Conservation (phyloP, 2,329 filamentous ascomycete genomes). For the Colletotrichum camelliae region DNA sequence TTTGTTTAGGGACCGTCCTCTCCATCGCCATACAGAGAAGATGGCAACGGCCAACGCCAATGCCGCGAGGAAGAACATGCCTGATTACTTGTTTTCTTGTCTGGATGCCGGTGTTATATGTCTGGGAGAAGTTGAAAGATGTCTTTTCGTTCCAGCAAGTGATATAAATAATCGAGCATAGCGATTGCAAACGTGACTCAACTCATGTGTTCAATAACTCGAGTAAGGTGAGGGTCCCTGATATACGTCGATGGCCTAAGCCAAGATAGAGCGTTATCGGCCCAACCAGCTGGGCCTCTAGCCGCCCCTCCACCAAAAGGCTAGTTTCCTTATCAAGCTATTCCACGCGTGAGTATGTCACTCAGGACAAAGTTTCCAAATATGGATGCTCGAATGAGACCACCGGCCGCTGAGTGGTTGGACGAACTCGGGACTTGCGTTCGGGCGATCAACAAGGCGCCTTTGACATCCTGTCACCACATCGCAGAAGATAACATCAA, state of each 20-base stretch:
- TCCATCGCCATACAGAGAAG: background rate
- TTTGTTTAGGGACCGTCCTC: background rate
- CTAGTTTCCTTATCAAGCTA: background rate
- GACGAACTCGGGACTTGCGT: background rate
- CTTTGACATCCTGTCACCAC: background rate
- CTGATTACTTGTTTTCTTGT: too few relatives aligned
- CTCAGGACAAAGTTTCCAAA: background rate
- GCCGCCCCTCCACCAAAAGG: background rate
- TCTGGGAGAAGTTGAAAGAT: rapidly evolving
- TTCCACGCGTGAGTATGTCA: background rate
- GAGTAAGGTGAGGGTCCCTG: background rate
- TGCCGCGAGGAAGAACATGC: background rate
- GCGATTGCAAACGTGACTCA: background rate
- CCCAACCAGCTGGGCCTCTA: background rate
- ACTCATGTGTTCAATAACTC: background rate
- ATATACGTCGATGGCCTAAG: background rate
- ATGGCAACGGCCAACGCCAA: background rate
- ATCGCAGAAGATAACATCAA: background rate
- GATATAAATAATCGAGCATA: background rate
- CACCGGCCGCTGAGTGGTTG: background rate
- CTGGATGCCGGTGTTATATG: too few relatives aligned
- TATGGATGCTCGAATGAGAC: background rate
- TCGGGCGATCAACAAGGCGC: background rate
- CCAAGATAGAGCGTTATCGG: conserved; percentile 11
- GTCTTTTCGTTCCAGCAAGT: background rate